These are phyloP conservation scores for Phytopythium vexans DNA, from an alignment of 352 stramenopile species.

Conservation along the genomic window DNA sequence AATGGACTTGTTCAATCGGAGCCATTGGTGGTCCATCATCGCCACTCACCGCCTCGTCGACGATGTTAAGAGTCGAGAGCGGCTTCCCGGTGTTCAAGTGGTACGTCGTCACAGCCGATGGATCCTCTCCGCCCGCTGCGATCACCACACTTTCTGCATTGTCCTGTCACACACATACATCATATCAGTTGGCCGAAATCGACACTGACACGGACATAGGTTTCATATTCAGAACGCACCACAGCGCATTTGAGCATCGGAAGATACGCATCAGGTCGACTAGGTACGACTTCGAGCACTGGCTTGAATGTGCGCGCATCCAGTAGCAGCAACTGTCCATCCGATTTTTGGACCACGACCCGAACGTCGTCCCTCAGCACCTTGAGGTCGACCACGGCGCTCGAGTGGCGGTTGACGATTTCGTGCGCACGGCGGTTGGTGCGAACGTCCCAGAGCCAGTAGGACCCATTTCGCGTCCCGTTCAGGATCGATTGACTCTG, in stretches of 20 bases:
- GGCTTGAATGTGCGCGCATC: slow-evolving; percentile 41
- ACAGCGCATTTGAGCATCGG: slow-evolving; percentile 29
- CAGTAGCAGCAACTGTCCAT: slow-evolving; percentile 36
- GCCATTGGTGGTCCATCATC: background rate
- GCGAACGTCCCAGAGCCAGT: slow-evolving; percentile 55
- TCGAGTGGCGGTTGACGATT: background rate
- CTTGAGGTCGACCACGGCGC: slow-evolving; percentile 32
- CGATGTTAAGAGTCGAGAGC: background rate
- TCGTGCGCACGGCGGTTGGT: slow-evolving; percentile 12
- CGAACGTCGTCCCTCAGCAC: slow-evolving; percentile 34
- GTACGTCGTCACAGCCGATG: slow-evolving; percentile 24
- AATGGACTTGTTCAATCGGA: slow-evolving; percentile 35
- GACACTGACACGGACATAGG: background rate
- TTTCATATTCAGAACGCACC: slow-evolving; percentile 6
- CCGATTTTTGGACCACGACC: slow-evolving; percentile 41
- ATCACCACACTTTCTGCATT: slow-evolving; percentile 33
- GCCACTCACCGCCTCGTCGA: background rate
- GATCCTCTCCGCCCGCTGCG: slow-evolving; percentile 17
- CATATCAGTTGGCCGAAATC: background rate
- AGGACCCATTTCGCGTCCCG: slow-evolving; percentile 36
- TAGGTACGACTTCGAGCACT: slow-evolving; percentile 29
- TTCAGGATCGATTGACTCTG: slow-evolving; percentile 46
- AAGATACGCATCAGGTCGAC: slow-evolving; percentile 22
- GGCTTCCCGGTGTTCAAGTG: slow-evolving; percentile 18
- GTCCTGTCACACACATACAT: slow-evolving; percentile 7